Evolutionary conservation across 106 monocot genomes (phyloP), one percentile per base, ranked within the genome.

Genomic region (Allium cepa): DNA sequence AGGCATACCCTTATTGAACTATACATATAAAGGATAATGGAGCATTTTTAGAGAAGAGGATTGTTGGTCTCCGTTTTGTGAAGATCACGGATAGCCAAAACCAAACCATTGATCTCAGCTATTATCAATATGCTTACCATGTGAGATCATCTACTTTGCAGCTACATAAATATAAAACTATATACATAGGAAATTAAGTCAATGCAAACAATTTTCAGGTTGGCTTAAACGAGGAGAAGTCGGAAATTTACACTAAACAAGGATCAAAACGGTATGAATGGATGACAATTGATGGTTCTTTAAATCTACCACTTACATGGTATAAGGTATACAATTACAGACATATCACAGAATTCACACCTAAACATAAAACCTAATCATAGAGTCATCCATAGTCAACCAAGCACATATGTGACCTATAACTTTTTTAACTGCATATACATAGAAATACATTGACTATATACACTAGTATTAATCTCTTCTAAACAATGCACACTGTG

Each of bases 281-380:
- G 92, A 68, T 4, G 15, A 60, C 60, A 45, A 22, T 76, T 52
- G 56, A 61, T 7, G 59, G 57, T 18, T 60, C 63, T 60, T 49
- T 28, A 26, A 13, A 69, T 63, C 74, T 72, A 50, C 88, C 86
- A 0, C 75, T 97, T 10, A 72, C 67, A 26, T 97, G 92, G 96
- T 97, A 84, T 69, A 88, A 89, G 90, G 94, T 94, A 79, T 78
- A n/a, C 0, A 22, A n/a, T n/a, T n/a, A n/a, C 22, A 22, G 22
- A 22, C 22, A 22, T 22, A 0, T 22, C 22, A 22, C 22, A 22
- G 22, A 22, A 22, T 22, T 22, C 22, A 22, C 22, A 22, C 22
- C 22, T 22, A 22, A 22, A 22, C 22, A 22, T 22, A 22, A 22
- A 22, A 22, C 22, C 22, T 22, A 22, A 22, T 22, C 22, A 22